Conservation (phyloP, 2,329 filamentous ascomycete genomes). For the Ustilaginoidea virens region DNA sequence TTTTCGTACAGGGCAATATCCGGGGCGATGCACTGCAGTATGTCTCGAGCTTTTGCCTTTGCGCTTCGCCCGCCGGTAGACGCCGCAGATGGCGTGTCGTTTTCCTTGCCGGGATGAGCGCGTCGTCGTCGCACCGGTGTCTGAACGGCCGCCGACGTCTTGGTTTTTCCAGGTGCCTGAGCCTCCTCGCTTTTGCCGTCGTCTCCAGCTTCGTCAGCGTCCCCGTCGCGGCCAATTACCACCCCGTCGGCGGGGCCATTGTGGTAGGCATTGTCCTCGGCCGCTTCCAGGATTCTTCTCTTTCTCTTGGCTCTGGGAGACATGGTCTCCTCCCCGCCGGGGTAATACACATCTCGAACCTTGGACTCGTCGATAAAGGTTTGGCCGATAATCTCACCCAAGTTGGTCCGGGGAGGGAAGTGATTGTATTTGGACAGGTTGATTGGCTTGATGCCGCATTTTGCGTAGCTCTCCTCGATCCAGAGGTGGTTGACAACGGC, state of each 20-base stretch:
- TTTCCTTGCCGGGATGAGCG: slow-evolving; percentile 57
- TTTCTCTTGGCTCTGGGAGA: slow-evolving; percentile 29
- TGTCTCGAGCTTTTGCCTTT: slow-evolving; percentile 68
- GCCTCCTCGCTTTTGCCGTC: slow-evolving; percentile 20
- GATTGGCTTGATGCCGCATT: slow-evolving; percentile 60
- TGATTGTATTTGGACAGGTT: slow-evolving; percentile 65
- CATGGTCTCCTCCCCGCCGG: slow-evolving; percentile 38
- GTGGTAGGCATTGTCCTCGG: slow-evolving; percentile 33
- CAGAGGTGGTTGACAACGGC: slow-evolving; percentile 87
- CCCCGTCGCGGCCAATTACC: slow-evolving; percentile 24
- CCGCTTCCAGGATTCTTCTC: slow-evolving; percentile 32
- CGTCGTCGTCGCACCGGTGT: slow-evolving; percentile 28
- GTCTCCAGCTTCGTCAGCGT: slow-evolving; percentile 29
- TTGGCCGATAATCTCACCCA: slow-evolving; percentile 85
- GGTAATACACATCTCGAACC: slow-evolving; percentile 52
- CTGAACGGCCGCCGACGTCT: slow-evolving; percentile 7
- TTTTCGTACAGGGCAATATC: slow-evolving; percentile 89
- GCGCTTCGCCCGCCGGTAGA: slow-evolving; percentile 70
- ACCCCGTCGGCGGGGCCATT: slow-evolving; percentile 32
- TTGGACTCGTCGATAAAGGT: slow-evolving; percentile 56
- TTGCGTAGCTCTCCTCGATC: slow-evolving; percentile 94
- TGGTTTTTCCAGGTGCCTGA: slow-evolving; percentile 14
- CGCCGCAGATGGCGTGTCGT: slow-evolving; percentile 55
- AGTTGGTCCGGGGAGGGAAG: slow-evolving; percentile 78
- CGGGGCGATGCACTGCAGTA: slow-evolving; percentile 59